Evolutionary conservation across 108 stramenopile genomes (phyloP).

Genomic region (Fistulifera pelliculosa): DNA sequence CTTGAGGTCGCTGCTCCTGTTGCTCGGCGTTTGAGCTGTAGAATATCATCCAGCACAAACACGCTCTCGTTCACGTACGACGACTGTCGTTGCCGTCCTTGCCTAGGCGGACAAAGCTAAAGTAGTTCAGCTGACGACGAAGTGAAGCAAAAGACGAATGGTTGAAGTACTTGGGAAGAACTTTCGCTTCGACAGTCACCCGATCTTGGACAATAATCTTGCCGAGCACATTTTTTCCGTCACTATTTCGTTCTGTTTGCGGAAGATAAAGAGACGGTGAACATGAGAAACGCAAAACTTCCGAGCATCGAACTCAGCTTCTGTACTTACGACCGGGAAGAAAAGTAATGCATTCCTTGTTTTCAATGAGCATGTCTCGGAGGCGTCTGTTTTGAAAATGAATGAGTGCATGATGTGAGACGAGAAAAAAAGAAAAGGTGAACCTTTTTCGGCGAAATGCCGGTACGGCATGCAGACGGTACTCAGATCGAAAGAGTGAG

Average conservation of each 20-base stretch:
- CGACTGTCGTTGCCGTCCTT: conserved; percentile 54
- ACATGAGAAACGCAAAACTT: too few relatives aligned
- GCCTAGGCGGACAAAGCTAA: conserved; percentile 71
- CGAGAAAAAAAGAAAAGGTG: background rate
- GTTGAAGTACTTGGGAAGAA: conserved; percentile 78
- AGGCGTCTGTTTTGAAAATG: conserved; percentile 35
- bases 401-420: conserved; percentile 12
- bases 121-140: conserved; percentile 80
- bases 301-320: too few relatives aligned
- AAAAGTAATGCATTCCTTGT: conserved; percentile 63
- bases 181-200: conserved; percentile 49
- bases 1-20: background rate
- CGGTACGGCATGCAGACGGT: too few relatives aligned
- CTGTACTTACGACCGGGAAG: conserved; percentile 45
- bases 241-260: background rate
- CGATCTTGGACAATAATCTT: conserved; percentile 76
- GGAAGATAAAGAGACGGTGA: background rate
- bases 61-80: conserved; percentile 72
- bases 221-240: conserved; percentile 29
- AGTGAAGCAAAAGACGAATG: conserved; percentile 80
- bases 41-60: conserved; percentile 62
- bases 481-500: background rate
- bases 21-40: conserved; percentile 48
- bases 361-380: conserved; percentile 65
- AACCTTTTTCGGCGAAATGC: background rate